Evolutionary conservation across 192 early-diverging fungal genomes (phyloP).

Genomic region (Globomyces pollinis-pini): DNA sequence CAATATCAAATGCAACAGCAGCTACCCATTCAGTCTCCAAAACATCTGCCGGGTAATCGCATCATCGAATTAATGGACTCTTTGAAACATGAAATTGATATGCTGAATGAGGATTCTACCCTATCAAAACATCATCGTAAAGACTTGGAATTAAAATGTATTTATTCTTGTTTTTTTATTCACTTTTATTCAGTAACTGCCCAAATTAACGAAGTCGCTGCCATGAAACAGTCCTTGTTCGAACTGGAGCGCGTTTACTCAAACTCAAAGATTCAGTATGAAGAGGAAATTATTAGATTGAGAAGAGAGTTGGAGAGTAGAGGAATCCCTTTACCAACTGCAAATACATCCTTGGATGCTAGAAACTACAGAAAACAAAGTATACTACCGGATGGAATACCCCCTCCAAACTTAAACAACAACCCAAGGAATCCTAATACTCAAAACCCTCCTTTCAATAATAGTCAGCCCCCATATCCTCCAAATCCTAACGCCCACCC

Average conservation of each 20-base stretch:
- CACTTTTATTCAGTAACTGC: constrained; percentile 50
- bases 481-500: neutral
- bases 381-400: neutral
- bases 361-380: neutral
- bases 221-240: constrained; percentile 64
- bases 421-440: neutral
- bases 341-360: neutral
- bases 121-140: constrained; percentile 69
- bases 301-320: constrained; percentile 69
- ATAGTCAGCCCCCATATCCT: no score
- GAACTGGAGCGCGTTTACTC: constrained; percentile 80
- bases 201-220: constrained; percentile 75
- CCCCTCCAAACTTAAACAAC: no score
- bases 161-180: no score
- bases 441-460: neutral
- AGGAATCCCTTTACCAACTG: constrained; percentile 3
- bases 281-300: constrained; percentile 77
- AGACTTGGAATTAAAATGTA: constrained; percentile 85
- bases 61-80: constrained; percentile 73
- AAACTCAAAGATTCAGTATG: constrained; percentile 73
- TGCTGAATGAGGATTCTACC: constrained; percentile 63
- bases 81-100: constrained; percentile 70
- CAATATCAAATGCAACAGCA: constrained; percentile 20
- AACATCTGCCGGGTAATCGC: constrained; percentile 8
- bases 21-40: constrained; percentile 13